These are phyloP conservation scores for Penicillium ochrochloron DNA, from an alignment of 495 filamentous ascomycete species.

Conservation along the genomic window DNA sequence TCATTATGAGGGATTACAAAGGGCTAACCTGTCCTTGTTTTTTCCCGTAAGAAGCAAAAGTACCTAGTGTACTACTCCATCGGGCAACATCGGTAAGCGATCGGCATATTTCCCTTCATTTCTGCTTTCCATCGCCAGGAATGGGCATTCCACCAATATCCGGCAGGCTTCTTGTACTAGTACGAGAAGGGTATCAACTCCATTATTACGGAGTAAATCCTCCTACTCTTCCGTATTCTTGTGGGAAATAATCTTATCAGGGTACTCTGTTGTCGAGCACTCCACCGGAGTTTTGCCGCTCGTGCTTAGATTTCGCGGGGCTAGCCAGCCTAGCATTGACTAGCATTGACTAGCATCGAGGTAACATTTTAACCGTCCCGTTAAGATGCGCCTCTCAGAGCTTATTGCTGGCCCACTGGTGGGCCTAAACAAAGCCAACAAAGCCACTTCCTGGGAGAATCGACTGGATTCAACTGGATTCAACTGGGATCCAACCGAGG, in stretches of 20 bases:
- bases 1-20: not conserved
- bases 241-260: not conserved
- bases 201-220: not conserved
- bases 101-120: constrained; percentile 12
- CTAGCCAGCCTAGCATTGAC: too few species aligned
- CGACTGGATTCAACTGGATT: not conserved
- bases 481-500: constrained; percentile 1
- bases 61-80: not conserved
- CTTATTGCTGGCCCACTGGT: constrained; percentile 6
- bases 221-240: not conserved
- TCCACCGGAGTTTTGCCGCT: constrained; percentile 31
- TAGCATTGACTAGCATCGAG: not conserved
- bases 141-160: constrained; percentile 2
- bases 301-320: not conserved
- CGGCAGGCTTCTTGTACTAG: not conserved
- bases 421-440: constrained; percentile 9
- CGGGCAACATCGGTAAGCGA: not conserved
- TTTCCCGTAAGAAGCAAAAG: not conserved
- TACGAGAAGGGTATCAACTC: not conserved
- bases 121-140: not conserved
- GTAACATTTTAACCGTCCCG: constrained; percentile 19
- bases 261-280: not conserved
- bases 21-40: not conserved
- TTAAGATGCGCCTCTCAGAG: constrained; percentile 12
- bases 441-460: not conserved